phyloP scores from a whole-genome alignment of 768 basidiomycete species.

The Kwoniella dejecticola region DNA sequence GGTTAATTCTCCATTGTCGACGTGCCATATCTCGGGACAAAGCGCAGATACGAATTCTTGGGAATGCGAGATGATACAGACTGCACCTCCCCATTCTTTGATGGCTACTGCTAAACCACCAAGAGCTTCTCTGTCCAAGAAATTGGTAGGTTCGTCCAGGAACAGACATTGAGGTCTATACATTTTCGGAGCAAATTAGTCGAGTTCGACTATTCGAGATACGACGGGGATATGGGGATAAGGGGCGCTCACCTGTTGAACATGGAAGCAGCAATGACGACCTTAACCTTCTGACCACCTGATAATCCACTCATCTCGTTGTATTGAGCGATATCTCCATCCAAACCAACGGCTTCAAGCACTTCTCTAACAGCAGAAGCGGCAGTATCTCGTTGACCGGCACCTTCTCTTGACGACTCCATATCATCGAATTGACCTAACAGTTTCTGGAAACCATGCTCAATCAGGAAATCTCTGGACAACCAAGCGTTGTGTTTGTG shows the following conservation, averaged over 20 bases:
- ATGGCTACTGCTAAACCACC: conserved; percentile 91
- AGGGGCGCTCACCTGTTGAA: conserved; percentile 70
- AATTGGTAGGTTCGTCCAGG: conserved; percentile 92
- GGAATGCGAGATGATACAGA: conserved; percentile 89
- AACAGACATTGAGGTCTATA: conserved; percentile 48
- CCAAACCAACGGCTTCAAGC: conserved; percentile 90
- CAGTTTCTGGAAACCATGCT: conserved; percentile 84
- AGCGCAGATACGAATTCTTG: conserved; percentile 55
- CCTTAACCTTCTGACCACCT: conserved; percentile 97
- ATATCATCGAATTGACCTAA: conserved; percentile 95
- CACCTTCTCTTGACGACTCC: conserved; percentile 92
- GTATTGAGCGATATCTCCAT: conserved; percentile 97
- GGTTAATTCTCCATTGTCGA: conserved; percentile 79
- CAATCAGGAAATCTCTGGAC: conserved; percentile 78
- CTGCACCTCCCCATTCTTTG: conserved; percentile 80
- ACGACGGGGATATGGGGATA: conserved; percentile 58
- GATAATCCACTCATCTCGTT: conserved; percentile 93
- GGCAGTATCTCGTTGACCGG: conserved; percentile 83
- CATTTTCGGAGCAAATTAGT: neutral
- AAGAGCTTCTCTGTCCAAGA: conserved; percentile 92
- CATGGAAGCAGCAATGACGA: conserved; percentile 75
- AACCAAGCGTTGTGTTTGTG: conserved; percentile 82
- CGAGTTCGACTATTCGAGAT: conserved; percentile 58
- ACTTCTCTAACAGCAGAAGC: conserved; percentile 82
- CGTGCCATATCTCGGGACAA: conserved; percentile 89